Percentiles rank a stretch among this genome's conserved stretches.
Evolutionary conservation across 2,329 filamentous ascomycete species (phyloP).

Genomic region (Fusarium anguioides): DNA sequence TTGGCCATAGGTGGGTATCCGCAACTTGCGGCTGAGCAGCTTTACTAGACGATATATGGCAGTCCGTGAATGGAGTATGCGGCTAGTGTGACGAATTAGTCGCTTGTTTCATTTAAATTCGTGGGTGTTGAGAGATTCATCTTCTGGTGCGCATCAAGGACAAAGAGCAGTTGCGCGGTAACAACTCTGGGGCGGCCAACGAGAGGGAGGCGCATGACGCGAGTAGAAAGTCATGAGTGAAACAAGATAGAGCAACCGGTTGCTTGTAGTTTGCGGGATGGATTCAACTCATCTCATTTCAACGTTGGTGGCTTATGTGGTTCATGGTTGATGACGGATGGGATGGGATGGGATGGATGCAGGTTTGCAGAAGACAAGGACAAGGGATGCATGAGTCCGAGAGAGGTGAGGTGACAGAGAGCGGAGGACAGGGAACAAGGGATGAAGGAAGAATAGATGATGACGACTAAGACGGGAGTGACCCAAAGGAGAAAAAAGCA

Average conservation of each 20-base stretch:
- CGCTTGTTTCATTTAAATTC: slow-evolving; percentile 26
- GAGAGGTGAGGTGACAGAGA: slow-evolving; percentile 10
- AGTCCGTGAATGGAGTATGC: slow-evolving; percentile 5
- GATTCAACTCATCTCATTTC: slow-evolving; percentile 6
- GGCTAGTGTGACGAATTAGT: slow-evolving; percentile 38
- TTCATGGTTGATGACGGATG: neutral
- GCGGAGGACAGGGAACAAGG: slow-evolving; percentile 7
- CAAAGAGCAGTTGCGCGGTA: slow-evolving; percentile 18
- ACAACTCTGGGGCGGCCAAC: slow-evolving; percentile 7
- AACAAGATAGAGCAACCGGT: neutral
- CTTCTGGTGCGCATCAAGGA: slow-evolving; percentile 4
- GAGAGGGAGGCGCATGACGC: slow-evolving; percentile 6
- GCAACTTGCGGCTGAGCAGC: slow-evolving; percentile 29
- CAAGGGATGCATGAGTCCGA: slow-evolving; percentile 9
- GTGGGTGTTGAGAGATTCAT: slow-evolving; percentile 6
- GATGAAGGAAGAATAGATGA: neutral
- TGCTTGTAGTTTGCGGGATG: neutral
- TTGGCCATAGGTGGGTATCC: slow-evolving; percentile 12
- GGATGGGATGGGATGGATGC: neutral
- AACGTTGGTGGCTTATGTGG: slow-evolving; percentile 19
- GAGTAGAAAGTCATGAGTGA: slow-evolving; percentile 2
- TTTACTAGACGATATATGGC: slow-evolving; percentile 2
- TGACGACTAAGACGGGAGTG: neutral
- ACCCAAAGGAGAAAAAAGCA: neutral
- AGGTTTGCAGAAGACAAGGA: slow-evolving; percentile 8